Conservation (phyloP, 2,329 filamentous ascomycete species). For the Phialocephala sp. region DNA sequence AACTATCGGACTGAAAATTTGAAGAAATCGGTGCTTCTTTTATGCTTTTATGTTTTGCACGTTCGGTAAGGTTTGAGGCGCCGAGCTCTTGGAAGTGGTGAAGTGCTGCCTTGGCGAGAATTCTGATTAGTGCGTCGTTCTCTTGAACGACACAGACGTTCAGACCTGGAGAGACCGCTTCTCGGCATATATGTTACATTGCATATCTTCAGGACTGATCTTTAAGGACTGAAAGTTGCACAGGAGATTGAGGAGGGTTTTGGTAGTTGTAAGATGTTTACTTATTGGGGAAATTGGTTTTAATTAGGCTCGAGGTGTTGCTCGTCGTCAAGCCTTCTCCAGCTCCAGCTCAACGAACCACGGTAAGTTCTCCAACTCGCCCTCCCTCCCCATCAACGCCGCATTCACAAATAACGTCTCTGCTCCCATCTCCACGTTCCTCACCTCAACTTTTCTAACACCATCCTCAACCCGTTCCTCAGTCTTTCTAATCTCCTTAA, state of each 20-base stretch:
- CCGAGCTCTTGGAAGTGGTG: background rate
- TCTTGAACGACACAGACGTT: constrained; percentile 1
- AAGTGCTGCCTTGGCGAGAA: constrained; percentile 9
- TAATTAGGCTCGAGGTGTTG: background rate
- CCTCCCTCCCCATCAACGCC: constrained; percentile 45
- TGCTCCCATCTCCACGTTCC: constrained; percentile 38
- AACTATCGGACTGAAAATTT: background rate
- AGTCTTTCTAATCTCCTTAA: background rate
- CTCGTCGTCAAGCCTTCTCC: background rate
- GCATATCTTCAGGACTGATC: background rate
- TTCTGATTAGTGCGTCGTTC: background rate
- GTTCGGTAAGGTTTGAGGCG: background rate
- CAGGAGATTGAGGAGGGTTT: background rate
- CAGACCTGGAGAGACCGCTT: too few species aligned
- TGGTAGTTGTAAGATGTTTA: background rate
- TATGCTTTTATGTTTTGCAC: background rate
- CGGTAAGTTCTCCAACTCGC: background rate
- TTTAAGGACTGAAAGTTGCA: background rate
- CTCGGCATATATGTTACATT: background rate
- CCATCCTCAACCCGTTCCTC: background rate
- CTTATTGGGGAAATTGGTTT: background rate
- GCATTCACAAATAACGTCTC: constrained; percentile 66
- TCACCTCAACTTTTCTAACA: background rate
- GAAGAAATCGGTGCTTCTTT: background rate
- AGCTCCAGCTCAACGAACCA: constrained; percentile 2